A percentile compares a stretch with the other conserved stretches of the same genome.
Conservation (phyloP, 2,329 filamentous ascomycete species). For the Zymoseptoria ardabiliae region DNA sequence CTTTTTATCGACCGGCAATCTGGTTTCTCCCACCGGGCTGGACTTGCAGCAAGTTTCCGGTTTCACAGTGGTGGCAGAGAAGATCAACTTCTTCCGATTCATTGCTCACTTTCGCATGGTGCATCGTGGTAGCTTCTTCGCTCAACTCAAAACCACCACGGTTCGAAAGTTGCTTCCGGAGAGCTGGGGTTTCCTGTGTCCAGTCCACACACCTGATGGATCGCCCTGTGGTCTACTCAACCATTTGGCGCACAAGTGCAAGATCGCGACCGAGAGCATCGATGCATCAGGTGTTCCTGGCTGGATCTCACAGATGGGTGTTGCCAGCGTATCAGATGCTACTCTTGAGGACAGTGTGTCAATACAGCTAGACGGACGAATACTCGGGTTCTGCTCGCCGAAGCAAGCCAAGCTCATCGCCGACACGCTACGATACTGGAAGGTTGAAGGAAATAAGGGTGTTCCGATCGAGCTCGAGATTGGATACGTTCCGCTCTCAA, state of each 20-base stretch:
- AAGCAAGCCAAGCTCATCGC: constrained; percentile 73
- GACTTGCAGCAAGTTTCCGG: constrained; percentile 92
- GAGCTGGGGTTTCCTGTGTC: constrained; percentile 96
- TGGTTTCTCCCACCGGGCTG: constrained; percentile 82
- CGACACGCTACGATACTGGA: constrained; percentile 88
- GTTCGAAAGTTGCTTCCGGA: constrained; percentile 93
- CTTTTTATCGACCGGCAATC: constrained; percentile 91
- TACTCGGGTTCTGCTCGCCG: constrained; percentile 84
- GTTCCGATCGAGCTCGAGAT: constrained; percentile 83
- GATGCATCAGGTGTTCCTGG: constrained; percentile 69
- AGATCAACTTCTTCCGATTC: constrained; percentile 97
- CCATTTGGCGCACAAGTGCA: constrained; percentile 91
- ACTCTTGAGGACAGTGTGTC: constrained; percentile 76
- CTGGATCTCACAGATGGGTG: constrained; percentile 71
- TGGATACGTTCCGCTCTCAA: constrained; percentile 80
- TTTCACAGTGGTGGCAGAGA: constrained; percentile 94
- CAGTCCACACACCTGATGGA: constrained; percentile 95
- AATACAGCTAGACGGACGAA: constrained; percentile 81
- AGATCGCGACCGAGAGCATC: constrained; percentile 67
- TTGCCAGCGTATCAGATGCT: constrained; percentile 67
- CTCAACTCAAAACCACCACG: constrained; percentile 91
- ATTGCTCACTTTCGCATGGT: constrained; percentile 99
- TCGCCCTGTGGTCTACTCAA: constrained; percentile 90
- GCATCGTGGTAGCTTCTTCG: constrained; percentile 97
- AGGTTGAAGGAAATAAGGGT: constrained; percentile 75